phyloP scores from a whole-genome alignment of 2,329 filamentous ascomycete species.

The Cercospora sojina region DNA sequence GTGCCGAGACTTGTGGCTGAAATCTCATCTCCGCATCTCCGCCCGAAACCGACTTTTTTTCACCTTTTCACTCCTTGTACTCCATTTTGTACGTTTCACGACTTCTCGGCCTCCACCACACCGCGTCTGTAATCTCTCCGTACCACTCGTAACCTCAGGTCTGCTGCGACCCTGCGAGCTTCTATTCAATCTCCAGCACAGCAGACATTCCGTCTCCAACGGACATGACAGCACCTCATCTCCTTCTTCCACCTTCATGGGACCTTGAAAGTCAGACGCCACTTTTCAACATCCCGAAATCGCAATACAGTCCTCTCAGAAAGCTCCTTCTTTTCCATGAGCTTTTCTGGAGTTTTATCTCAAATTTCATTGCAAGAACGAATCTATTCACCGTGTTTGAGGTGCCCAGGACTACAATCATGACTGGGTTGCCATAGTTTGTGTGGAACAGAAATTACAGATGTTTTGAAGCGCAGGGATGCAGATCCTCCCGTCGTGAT shows the following conservation, averaged over 20 bases:
- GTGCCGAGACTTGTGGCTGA: neutral
- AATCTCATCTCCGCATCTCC: neutral
- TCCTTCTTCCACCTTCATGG: neutral
- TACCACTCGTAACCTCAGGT: too few relatives aligned
- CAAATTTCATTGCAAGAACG: conserved; percentile 34
- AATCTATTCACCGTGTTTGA: conserved; percentile 35
- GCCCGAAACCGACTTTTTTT: neutral
- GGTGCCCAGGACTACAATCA: conserved; percentile 31
- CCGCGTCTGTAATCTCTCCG: too few relatives aligned
- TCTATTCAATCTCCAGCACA: neutral
- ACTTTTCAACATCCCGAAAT: neutral
- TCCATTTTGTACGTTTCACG: neutral
- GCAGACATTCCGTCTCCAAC: neutral
- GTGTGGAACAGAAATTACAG: conserved; percentile 25
- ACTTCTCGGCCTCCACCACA: neutral
- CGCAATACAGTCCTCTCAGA: conserved; percentile 42
- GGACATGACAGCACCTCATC: too few relatives aligned
- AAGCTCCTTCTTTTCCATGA: conserved; percentile 24
- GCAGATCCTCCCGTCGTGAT: neutral
- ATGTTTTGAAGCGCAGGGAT: too few relatives aligned
- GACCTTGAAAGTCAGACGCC: neutral
- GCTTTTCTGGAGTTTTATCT: conserved; percentile 29
- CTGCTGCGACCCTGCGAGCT: neutral
- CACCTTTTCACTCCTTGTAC: neutral
- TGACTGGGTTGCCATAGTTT: conserved; percentile 37